Base-by-base conservation (phyloP, 192 early-diverging fungal species). In the Coemansia sp. region DNA sequence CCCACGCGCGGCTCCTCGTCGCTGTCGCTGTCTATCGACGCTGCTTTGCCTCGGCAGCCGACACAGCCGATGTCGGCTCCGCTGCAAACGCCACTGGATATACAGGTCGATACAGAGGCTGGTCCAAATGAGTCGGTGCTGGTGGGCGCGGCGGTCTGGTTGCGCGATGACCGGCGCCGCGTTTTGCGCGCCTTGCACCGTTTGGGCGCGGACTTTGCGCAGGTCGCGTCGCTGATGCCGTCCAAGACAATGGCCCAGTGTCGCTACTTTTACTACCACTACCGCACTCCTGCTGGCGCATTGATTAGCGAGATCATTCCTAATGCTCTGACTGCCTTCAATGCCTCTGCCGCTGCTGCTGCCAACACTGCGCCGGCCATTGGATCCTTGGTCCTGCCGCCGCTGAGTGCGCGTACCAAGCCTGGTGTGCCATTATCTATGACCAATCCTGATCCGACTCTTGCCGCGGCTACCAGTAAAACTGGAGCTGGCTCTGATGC, bases 231-330 rank as follows among this genome's bases (percentile, higher is more conserved):
- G 18, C 73, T 88, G 61, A 90, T 95, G 62, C 89, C 90, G 5
- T 90, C 91, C 3, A 95, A 95, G 75, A 92, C 92, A 3, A 89
- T 85, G 61, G 89, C 88, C 33, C 91, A 95, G 72, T 94, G 93
- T 66, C 85, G 88, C 42, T 91, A 92, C 55, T 93, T 92, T 71
- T 94, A 90, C 70, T 86, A 90, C 74, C 89, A 92, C 64, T 91
- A 91, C 73, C 90, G 90, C 38, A 89, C 91, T 2, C 80, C 80
- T 13, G 55, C 47, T 1, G 80, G 80, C 9, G 34, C 36, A 13
- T 33, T 77, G 66, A 43, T 82, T 7, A 77, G 80, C 57, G 75
- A 77, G 52, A 51, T 68, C 12, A 68, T 78, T 20, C 54, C 70
- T 6, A 65, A 49, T 44, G 34, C 61, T 20, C 40, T 65, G 54